Evolutionary conservation across 371 early-diverging fungal genomes (phyloP), one percentile per base, ranked within the genome.

Genomic region (Haplosporangium sp.): DNA sequence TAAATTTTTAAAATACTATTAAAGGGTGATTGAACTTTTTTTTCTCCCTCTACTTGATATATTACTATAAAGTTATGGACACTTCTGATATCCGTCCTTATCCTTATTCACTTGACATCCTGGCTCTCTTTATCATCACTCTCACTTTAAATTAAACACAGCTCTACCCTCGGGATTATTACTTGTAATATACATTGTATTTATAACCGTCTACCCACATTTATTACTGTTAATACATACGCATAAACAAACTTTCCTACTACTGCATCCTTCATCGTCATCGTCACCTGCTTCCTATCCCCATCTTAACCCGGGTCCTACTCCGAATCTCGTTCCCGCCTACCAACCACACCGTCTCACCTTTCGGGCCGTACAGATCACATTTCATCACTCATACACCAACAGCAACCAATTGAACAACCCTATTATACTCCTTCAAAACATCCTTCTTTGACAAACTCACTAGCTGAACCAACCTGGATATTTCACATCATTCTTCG

Each of bases 291-390:
- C 61, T n/a, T 20, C 5, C 27, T 57, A 9, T 52, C 58, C 27
- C 44, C 44, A 9, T 44, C 44, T 44, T 44, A 44, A 20, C 53
- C 65, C 17, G 52, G n/a, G 48, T 55, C 63, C 63, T 61, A 38
- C 47, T 39, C 40, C 45, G 27, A 37, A 68, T 72, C 69, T 62
- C 65, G 63, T 57, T 69, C 69, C 63, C 39, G 19, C 69, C 65
- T n/a, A 35, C 48, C 57, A 69, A 67, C 71, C 71, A 71, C 71
- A 67, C 50, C 67, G 17, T n/a, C 60, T 13, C 66, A 50, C 39
- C 58, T 61, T 37, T 44, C 48, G 48, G 27, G 53, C n/a, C 59
- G 44, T 17, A 34, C 59, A 37, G 10, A 60, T 8, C 53, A 62
- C 48, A 45, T 19, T 34, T 47, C 48, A 10, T 38, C 47, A 35